phyloP scores from a whole-genome alignment of 2,329 filamentous ascomycete genomes.

The Venturia asperata region DNA sequence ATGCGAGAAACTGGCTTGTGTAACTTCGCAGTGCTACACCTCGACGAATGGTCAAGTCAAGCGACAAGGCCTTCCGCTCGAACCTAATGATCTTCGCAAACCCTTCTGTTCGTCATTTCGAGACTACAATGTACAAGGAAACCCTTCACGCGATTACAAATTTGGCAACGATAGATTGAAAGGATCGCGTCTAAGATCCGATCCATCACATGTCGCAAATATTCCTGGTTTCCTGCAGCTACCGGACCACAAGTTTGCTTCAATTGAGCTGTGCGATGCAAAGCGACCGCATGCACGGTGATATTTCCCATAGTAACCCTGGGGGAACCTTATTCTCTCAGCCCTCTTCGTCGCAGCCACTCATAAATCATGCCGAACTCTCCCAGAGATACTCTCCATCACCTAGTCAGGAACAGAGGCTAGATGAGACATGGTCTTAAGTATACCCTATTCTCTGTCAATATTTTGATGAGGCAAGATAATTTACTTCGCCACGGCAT shows the following conservation, averaged over 20 bases:
- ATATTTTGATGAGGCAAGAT: background rate
- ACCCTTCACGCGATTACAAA: background rate
- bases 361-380: background rate
- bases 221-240: background rate
- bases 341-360: background rate
- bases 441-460: background rate
- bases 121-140: background rate
- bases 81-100: background rate
- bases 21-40: background rate
- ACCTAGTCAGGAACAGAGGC: background rate
- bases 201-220: background rate
- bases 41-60: background rate
- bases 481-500: background rate
- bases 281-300: background rate
- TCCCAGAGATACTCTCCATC: background rate
- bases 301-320: background rate
- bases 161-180: background rate
- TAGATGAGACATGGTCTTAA: background rate
- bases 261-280: background rate
- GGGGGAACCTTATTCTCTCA: background rate
- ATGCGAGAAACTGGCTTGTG: background rate
- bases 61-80: background rate
- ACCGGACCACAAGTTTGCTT: background rate
- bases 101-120: background rate
- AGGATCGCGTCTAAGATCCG: background rate